Evolutionary conservation across 2,329 filamentous ascomycete species (phyloP).

Genomic region (Sporothrix phasma): DNA sequence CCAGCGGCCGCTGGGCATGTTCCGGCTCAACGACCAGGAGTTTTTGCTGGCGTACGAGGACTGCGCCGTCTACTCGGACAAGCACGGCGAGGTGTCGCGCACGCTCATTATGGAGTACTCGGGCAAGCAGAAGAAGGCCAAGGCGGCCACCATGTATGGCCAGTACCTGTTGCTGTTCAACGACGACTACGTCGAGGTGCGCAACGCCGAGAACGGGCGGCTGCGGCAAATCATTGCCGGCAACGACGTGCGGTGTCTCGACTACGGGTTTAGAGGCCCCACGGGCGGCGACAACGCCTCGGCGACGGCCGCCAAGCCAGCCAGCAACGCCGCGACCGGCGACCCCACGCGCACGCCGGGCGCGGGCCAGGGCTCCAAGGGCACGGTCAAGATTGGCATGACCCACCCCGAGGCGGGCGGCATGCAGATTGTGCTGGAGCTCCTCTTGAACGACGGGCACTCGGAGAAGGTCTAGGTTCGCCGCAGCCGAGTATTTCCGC

Average conservation of each 20-base stretch:
- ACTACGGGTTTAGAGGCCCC: slow-evolving; percentile 64
- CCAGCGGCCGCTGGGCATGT: slow-evolving; percentile 88
- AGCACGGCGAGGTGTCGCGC: slow-evolving; percentile 89
- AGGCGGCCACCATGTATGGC: slow-evolving; percentile 77
- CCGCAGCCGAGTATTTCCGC: background rate
- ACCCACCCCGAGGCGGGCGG: slow-evolving; percentile 80
- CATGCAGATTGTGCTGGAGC: slow-evolving; percentile 80
- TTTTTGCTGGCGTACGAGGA: slow-evolving; percentile 92
- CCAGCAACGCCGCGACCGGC: background rate
- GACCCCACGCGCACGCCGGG: slow-evolving; percentile 5
- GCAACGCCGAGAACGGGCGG: slow-evolving; percentile 91
- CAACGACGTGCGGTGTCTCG: slow-evolving; percentile 78
- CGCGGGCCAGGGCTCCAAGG: slow-evolving; percentile 41
- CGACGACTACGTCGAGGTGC: slow-evolving; percentile 90
- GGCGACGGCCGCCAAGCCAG: slow-evolving; percentile 20
- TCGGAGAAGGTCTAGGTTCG: slow-evolving; percentile 32
- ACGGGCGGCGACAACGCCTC: slow-evolving; percentile 34
- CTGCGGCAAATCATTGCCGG: slow-evolving; percentile 90
- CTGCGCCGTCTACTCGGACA: slow-evolving; percentile 95
- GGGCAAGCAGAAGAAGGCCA: slow-evolving; percentile 70
- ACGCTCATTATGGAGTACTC: slow-evolving; percentile 98
- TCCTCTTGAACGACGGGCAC: slow-evolving; percentile 85
- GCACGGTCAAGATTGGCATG: slow-evolving; percentile 90
- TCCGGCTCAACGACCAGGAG: slow-evolving; percentile 82
- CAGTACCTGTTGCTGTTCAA: slow-evolving; percentile 91